phyloP scores from a whole-genome alignment of 2,329 filamentous ascomycete genomes.

The Didymella pinodella region DNA sequence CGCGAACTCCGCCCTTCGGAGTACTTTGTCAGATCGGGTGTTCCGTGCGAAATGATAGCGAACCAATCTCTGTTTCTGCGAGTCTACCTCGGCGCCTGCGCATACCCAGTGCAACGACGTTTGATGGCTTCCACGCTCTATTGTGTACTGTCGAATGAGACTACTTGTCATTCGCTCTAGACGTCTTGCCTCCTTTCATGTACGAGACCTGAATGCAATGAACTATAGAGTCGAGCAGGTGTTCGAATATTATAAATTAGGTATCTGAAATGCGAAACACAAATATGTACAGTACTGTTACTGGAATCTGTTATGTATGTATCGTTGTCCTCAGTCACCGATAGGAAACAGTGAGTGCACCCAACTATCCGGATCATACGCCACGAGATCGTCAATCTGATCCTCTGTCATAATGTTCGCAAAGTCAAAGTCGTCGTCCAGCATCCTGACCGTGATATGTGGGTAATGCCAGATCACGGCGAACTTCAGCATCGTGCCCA shows the following conservation, averaged over 20 bases:
- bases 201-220: no score
- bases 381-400: constrained; percentile 47
- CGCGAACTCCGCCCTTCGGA: constrained; percentile 19
- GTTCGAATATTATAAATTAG: no score
- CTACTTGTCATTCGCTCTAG: no score
- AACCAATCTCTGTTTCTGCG: neutral
- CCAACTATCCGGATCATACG: constrained; percentile 46
- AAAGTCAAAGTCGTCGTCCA: constrained; percentile 52
- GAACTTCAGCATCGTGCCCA: constrained; percentile 65
- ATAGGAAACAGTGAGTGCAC: constrained; percentile 52
- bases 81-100: no score
- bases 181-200: no score
- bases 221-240: no score
- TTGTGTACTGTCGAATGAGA: no score
- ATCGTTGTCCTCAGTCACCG: constrained; percentile 30
- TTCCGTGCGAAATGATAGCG: neutral
- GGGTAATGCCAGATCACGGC: constrained; percentile 55
- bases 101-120: no score
- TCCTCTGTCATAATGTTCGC: constrained; percentile 43
- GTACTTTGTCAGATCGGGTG: constrained; percentile 6
- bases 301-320: no score
- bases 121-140: no score
- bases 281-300: no score
- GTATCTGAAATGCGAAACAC: no score
- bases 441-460: constrained; percentile 45